phyloP scores from a whole-genome alignment of 2,329 filamentous ascomycete species.

The Fonsecaea monophora region DNA sequence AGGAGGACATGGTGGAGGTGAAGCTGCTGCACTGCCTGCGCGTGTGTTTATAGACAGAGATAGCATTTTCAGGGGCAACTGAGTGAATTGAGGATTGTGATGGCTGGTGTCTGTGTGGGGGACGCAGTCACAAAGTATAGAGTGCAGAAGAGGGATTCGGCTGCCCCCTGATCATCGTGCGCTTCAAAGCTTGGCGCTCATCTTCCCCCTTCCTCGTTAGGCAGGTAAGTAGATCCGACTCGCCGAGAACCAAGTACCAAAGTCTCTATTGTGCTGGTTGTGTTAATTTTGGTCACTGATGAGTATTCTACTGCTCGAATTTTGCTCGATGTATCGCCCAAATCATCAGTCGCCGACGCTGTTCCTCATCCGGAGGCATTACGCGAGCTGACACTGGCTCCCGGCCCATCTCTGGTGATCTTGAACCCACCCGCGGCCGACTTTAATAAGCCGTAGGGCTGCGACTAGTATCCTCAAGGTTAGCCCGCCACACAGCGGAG shows the following conservation, averaged over 20 bases:
- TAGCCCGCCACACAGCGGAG: background rate
- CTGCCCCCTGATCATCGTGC: too few relatives aligned
- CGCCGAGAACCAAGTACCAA: too few relatives aligned
- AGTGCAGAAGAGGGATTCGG: too few relatives aligned
- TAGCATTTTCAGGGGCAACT: background rate
- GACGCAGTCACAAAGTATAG: too few relatives aligned
- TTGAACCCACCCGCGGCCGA: background rate
- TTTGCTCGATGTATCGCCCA: too few relatives aligned
- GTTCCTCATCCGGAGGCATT: conserved; percentile 24
- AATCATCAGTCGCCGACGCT: background rate
- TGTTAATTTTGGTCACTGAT: too few relatives aligned
- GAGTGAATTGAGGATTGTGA: background rate
- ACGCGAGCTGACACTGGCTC: conserved; percentile 28
- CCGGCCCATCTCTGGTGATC: background rate
- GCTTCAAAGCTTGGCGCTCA: background rate
- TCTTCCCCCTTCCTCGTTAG: background rate
- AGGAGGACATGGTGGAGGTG: background rate
- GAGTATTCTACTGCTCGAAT: too few relatives aligned
- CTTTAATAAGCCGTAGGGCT: conserved; percentile 11
- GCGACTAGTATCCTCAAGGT: background rate
- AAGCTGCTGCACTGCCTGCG: background rate
- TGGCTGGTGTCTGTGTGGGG: too few relatives aligned
- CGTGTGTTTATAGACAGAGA: background rate
- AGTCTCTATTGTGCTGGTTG: too few relatives aligned
- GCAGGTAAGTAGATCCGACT: too few relatives aligned